phyloP scores from a whole-genome alignment of 805 yeast genomes.

The Candida bentonensis region DNA sequence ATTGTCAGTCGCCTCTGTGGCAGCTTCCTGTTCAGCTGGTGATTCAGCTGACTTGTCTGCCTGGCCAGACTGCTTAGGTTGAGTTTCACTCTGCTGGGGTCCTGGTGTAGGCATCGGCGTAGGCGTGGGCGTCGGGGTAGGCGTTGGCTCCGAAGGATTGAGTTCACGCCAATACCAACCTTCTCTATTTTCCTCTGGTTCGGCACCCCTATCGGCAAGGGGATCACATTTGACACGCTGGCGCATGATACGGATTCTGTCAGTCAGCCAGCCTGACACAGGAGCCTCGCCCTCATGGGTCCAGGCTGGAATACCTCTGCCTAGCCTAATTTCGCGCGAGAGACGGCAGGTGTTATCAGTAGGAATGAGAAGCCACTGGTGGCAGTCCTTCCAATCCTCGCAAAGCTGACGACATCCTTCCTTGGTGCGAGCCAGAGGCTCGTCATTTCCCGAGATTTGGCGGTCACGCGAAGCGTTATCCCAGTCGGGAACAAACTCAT shows the following conservation, averaged over 20 bases:
- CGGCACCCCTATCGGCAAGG: background rate
- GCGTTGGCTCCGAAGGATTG: too few relatives aligned
- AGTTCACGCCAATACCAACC: background rate
- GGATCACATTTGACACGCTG: slow-evolving; percentile 10
- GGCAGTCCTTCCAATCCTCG: slow-evolving; percentile 9
- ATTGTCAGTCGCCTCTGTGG: too few relatives aligned
- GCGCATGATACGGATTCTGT: slow-evolving; percentile 17
- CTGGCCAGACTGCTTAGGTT: too few relatives aligned
- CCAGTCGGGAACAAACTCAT: slow-evolving; percentile 15
- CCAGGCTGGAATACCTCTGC: slow-evolving; percentile 7
- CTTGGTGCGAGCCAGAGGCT: slow-evolving; percentile 3
- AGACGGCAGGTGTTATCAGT: slow-evolving; percentile 7
- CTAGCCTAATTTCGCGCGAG: slow-evolving; percentile 7
- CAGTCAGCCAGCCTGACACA: slow-evolving; percentile 18
- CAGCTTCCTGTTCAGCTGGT: too few relatives aligned
- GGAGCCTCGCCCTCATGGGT: slow-evolving; percentile 6
- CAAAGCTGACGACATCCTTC: slow-evolving; percentile 9
- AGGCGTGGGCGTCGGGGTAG: too few relatives aligned
- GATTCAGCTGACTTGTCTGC: too few relatives aligned
- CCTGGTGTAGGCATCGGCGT: too few relatives aligned
- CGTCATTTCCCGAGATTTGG: background rate
- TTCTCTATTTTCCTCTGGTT: background rate
- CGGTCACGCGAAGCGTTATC: slow-evolving; percentile 5
- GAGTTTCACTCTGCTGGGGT: too few relatives aligned
- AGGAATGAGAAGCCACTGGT: slow-evolving; percentile 8